Evolutionary conservation across 805 yeast genomes (phyloP), one percentile per base, ranked within the genome.

Genomic region (Cyberlindnera sargentensis): DNA sequence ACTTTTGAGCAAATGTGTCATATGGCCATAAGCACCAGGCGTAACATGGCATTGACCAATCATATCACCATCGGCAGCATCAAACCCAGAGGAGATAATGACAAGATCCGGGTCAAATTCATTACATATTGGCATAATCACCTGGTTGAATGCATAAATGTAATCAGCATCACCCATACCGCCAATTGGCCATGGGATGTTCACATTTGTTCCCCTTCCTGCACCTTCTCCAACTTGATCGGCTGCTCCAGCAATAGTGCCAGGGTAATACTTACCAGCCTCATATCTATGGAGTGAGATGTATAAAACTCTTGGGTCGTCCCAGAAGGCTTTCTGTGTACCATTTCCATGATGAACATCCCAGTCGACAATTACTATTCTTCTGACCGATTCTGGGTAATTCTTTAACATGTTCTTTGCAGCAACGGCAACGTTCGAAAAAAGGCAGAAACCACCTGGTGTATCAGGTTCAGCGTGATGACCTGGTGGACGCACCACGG

Each of bases 261-360:
- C 97, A 0, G 99, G 99, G 59, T 93, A 93, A 60, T 87, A 93
- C 52, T 78, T 79, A 0, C 95, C 98, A 50, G 83, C 78, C 57
- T 93, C 98, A 60, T 85, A 91, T 50, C 99, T 76, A 64, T 93
- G 99, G 29, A 91, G 65, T 0, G 98, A 90, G 37, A 93, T 79
- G 63, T 93, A 93, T 31, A 93, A 71, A 7, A 93, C 97, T 43
- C 95, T 70, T 27, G 95, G 95, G 59, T 93, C 96, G 50, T 86
- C 76, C 52, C 78, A 78, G 54, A 93, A 93, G 3, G 95, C 88
- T 60, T 84, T 83, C 63, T 93, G 99, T 1, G 99, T 93, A 34
- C 99, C 99, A 63, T 93, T 93, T 26, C 99, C 99, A 63, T 93
- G 99, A 64, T 93, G 99, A 39, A 93, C 89, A 64, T 93, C 99